Conservation (phyloP, 352 stramenopile species). For the Globisporangium solare region DNA sequence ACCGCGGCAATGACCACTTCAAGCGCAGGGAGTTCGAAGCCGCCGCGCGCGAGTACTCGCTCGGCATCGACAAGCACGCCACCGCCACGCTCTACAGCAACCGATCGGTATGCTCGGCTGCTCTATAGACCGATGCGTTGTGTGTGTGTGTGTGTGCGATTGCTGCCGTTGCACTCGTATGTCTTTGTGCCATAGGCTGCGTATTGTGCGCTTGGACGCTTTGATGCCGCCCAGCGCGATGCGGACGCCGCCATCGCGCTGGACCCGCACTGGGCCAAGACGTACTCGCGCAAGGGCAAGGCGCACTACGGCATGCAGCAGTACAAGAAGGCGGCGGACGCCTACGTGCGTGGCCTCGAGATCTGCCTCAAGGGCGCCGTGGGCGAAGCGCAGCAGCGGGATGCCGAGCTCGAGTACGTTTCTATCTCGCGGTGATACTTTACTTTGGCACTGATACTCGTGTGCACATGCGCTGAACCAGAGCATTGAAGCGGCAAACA, state of each 20-base stretch:
- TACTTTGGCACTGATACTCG: background rate
- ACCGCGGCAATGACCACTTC: slow-evolving; percentile 62
- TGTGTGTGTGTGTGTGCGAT: background rate
- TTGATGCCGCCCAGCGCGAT: slow-evolving; percentile 42
- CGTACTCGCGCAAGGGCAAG: slow-evolving; percentile 77
- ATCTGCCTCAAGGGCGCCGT: slow-evolving; percentile 63
- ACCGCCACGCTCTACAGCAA: slow-evolving; percentile 78
- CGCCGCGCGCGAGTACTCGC: slow-evolving; percentile 57
- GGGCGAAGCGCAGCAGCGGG: slow-evolving; percentile 60
- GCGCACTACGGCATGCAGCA: slow-evolving; percentile 60
- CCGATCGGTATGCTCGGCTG: slow-evolving; percentile 32
- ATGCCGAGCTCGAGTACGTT: slow-evolving; percentile 67
- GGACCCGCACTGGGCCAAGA: slow-evolving; percentile 68
- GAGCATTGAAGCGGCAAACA: slow-evolving; percentile 63
- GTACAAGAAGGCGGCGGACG: slow-evolving; percentile 67
- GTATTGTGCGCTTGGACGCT: slow-evolving; percentile 56
- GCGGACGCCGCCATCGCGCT: slow-evolving; percentile 56
- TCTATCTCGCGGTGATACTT: background rate
- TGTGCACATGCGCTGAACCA: slow-evolving; percentile 9
- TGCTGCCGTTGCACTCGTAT: background rate
- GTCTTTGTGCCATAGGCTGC: slow-evolving; percentile 27
- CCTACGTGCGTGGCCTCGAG: slow-evolving; percentile 67
- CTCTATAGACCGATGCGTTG: no score
- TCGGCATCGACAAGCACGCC: slow-evolving; percentile 42
- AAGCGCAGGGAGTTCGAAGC: slow-evolving; percentile 47